Evolutionary conservation across 1,284 basidiomycete species (phyloP).

Genomic region (Trichosporon coremiiforme): DNA sequence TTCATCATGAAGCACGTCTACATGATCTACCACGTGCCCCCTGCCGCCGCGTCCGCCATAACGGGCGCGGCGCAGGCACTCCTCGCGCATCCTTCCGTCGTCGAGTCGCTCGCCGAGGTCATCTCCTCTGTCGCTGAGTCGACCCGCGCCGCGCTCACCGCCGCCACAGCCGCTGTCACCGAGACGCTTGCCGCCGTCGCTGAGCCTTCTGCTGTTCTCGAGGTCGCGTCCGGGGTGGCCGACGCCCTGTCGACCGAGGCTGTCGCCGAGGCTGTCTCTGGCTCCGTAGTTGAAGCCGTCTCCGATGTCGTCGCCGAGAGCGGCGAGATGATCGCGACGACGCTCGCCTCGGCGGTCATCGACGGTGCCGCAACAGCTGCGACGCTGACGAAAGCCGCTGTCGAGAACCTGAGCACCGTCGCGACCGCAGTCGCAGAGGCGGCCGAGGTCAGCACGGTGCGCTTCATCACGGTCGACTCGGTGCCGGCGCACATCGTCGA

Average conservation of each 20-base stretch:
- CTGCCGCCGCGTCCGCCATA: not conserved
- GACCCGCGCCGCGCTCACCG: not conserved
- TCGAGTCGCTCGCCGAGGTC: not conserved
- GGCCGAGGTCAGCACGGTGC: not conserved
- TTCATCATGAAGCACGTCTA: conserved; percentile 12
- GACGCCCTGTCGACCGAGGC: not conserved
- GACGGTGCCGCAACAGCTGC: not conserved
- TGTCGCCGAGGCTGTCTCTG: not conserved
- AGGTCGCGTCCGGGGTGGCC: not conserved
- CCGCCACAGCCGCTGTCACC: not conserved
- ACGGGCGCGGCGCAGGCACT: not conserved
- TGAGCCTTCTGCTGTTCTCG: not conserved
- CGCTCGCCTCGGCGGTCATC: not conserved
- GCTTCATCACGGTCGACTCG: conserved; percentile 16
- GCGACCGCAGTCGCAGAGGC: not conserved
- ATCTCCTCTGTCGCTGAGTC: not conserved
- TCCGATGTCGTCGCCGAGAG: not conserved
- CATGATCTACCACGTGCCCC: not conserved
- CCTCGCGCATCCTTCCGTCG: not conserved
- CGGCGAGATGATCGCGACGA: not conserved
- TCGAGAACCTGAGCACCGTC: not conserved
- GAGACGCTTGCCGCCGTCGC: not conserved
- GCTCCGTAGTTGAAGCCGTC: too few relatives aligned
- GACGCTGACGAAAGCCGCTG: not conserved
- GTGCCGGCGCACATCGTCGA: not conserved